Evolutionary conservation across 805 yeast species (phyloP), one percentile per base, ranked within the genome.

Genomic region (Candida khao-thaluensis): DNA sequence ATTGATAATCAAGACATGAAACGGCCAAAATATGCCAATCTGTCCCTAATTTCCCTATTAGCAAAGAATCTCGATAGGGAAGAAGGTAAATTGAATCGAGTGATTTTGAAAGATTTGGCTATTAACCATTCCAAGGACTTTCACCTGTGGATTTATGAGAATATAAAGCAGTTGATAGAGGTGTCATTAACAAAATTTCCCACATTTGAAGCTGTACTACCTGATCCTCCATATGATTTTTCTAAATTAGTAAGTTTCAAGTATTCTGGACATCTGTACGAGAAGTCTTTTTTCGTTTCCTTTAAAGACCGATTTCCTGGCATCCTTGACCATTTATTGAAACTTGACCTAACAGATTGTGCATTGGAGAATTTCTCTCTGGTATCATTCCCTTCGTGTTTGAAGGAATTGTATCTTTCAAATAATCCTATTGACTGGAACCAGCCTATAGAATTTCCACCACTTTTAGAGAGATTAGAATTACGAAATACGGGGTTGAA

Each of bases 341-440:
- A 40, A 26, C 27, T 40, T 6, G 37, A 40, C 26, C 4, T 40
- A 18, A 16, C 17, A 20, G 20, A 40, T 17, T 35, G 29, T 14
- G 14, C 27, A 4, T 14, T 31, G 16, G 34, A 14, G 5, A 24
- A 38, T 8, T 20, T 46, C 2, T 23, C 28, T 1, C 18, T 14
- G 3, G 30, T 43, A 9, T 17, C 6, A n/a, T 40, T 47, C 6
- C 49, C 50, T 15, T 12, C 25, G 5, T 17, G 20, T 6, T 38
- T 54, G 23, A 33, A 12, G 20, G 40, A 36, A 10, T 36, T 54
- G 9, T 38, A 42, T 23, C 17, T 53, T n/a, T 40, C 56, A 3
- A 38, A 50, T 32, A 56, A 56, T 41, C 52, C 53, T 8, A 48
- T 52, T 11, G 37, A 43, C 23, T 54, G 58, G 59, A 21, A 21